A percentile compares a stretch with the other conserved stretches of the same genome.
These are phyloP conservation scores for Mesostigma viride DNA, from an alignment of 139 green algal species.

Conservation along the genomic window DNA sequence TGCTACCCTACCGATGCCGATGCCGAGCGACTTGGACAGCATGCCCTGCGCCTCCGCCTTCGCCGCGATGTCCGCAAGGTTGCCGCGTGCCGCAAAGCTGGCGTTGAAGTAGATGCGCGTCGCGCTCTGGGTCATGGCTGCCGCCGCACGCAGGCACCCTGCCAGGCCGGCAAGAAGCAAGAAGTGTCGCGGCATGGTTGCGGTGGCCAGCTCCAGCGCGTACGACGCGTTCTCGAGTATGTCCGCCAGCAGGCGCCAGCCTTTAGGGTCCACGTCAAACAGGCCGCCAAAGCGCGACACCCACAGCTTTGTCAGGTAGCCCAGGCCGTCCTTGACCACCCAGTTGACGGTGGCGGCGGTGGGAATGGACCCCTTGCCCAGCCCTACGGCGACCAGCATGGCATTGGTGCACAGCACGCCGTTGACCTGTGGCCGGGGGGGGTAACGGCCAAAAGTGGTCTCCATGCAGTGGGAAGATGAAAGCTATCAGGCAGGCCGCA, in stretches of 20 bases:
- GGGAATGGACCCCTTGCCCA: constrained; percentile 32
- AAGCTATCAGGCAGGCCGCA: background rate
- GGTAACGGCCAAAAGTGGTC: too few species aligned
- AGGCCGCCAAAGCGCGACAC: constrained; percentile 26
- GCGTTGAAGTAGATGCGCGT: constrained; percentile 26
- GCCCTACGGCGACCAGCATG: constrained; percentile 32
- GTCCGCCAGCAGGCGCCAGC: constrained; percentile 18
- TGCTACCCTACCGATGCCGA: constrained; percentile 27
- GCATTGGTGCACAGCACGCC: too few species aligned
- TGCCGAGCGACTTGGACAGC: constrained; percentile 23
- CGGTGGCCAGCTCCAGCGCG: constrained; percentile 21
- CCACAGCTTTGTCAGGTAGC: constrained; percentile 33
- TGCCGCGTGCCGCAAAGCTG: constrained; percentile 17
- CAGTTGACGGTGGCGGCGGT: constrained; percentile 33
- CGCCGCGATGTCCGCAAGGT: background rate
- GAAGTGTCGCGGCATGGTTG: constrained; percentile 15
- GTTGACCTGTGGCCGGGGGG: too few species aligned
- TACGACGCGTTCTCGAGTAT: constrained; percentile 13
- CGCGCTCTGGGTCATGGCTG: constrained; percentile 1
- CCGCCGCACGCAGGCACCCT: background rate
- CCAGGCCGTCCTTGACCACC: constrained; percentile 38
- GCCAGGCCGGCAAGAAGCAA: constrained; percentile 12
- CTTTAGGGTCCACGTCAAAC: constrained; percentile 32
- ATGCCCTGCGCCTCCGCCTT: constrained; percentile 31
- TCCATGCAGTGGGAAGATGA: too few species aligned